A percentile compares a stretch with the other conserved stretches of the same genome.
Conservation (phyloP, 2,329 filamentous ascomycete species). For the Alternaria consortialis region DNA sequence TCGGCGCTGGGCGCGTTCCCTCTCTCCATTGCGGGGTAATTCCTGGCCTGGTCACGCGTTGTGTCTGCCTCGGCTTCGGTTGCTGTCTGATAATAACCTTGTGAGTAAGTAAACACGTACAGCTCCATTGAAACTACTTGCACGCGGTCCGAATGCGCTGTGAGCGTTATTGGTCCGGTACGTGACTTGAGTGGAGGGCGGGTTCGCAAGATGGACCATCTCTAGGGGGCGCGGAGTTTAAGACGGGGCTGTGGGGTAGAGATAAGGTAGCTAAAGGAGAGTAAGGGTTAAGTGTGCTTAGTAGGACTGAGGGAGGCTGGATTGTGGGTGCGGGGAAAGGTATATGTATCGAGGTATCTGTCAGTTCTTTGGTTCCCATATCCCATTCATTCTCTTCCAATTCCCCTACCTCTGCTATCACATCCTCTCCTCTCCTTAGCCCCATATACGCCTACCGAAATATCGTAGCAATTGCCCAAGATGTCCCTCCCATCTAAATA, state of each 20-base stretch:
- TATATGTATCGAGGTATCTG: not conserved
- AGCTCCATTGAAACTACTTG: not conserved
- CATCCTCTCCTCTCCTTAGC: not conserved
- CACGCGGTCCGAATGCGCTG: not conserved
- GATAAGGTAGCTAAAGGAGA: not conserved
- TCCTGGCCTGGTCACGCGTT: not conserved
- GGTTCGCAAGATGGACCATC: not conserved
- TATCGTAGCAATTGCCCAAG: not conserved
- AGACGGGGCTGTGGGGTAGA: not conserved
- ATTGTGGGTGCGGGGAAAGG: not conserved
- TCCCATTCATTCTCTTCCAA: not conserved
- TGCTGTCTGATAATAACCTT: not conserved
- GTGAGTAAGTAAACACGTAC: not conserved
- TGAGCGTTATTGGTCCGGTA: not conserved
- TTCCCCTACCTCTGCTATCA: not conserved
- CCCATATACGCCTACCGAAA: not conserved
- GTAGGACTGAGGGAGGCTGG: not conserved
- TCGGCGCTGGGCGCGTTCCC: not conserved
- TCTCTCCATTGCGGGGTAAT: constrained; percentile 16
- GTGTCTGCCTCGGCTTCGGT: constrained; percentile 2
- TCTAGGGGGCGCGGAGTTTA: not conserved
- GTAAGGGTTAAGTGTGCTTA: not conserved
- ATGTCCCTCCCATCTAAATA: constrained; percentile 62
- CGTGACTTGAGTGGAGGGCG: not conserved
- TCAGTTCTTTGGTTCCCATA: not conserved